A percentile compares a stretch with the other conserved stretches of the same genome.
Evolutionary conservation across 2,329 filamentous ascomycete genomes (phyloP).

Genomic region (Fusarium vanettenii): DNA sequence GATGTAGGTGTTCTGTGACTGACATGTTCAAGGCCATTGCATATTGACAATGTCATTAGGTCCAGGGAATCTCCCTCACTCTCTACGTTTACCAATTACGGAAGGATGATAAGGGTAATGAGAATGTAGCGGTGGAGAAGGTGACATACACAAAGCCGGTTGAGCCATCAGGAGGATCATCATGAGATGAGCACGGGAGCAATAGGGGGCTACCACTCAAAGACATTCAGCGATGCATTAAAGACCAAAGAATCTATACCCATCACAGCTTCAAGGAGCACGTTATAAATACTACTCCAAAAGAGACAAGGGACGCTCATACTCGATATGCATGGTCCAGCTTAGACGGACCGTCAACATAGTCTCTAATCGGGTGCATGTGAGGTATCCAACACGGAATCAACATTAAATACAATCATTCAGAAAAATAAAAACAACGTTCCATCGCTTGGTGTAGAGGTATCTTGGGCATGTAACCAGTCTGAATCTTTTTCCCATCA

Average conservation of each 20-base stretch:
- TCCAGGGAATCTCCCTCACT: constrained; percentile 95
- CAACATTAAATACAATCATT: constrained; percentile 48
- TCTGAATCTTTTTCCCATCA: constrained; percentile 42
- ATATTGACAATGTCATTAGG: constrained; percentile 62
- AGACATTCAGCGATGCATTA: constrained; percentile 35
- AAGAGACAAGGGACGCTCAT: constrained; percentile 25
- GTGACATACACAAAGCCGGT: constrained; percentile 86
- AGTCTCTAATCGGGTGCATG: constrained; percentile 33
- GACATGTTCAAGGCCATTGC: background rate
- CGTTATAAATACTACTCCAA: constrained; percentile 9
- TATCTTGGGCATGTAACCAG: constrained; percentile 50
- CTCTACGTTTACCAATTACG: constrained; percentile 92
- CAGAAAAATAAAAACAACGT: constrained; percentile 39
- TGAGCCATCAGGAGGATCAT: constrained; percentile 66
- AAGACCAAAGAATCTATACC: constrained; percentile 44
- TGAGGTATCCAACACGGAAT: constrained; percentile 27
- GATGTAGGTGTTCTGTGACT: constrained; percentile 75
- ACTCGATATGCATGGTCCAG: constrained; percentile 35
- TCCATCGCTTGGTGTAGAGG: constrained; percentile 48
- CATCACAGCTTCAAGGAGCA: constrained; percentile 28
- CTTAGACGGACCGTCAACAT: constrained; percentile 21
- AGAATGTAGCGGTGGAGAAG: constrained; percentile 87
- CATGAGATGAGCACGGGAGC: constrained; percentile 29
- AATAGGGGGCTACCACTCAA: constrained; percentile 10
- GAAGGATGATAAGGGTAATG: constrained; percentile 79